Evolutionary conservation across 192 early-diverging fungal species (phyloP).

Genomic region (Podila horticola): DNA sequence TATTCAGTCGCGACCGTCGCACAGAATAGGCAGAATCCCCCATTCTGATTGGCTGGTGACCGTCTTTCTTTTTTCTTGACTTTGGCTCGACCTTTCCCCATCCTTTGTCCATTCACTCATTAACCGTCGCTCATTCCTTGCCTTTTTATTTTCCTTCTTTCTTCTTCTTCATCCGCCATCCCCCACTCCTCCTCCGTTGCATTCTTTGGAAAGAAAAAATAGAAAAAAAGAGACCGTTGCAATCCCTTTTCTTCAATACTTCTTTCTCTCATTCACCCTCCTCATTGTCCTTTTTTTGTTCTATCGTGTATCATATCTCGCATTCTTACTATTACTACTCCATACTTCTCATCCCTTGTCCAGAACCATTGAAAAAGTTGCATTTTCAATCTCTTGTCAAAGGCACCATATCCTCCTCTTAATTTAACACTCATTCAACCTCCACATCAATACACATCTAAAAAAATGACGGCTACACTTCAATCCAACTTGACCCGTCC

Average conservation of each 20-base stretch:
- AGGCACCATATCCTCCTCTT: slow-evolving; percentile 9
- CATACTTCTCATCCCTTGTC: slow-evolving; percentile 8
- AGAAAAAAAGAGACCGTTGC: slow-evolving; percentile 4
- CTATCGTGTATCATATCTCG: neutral
- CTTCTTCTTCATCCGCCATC: neutral
- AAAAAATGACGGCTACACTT: slow-evolving; percentile 27
- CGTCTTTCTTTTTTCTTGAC: neutral
- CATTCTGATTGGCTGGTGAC: neutral
- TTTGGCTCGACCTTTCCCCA: slow-evolving; percentile 1
- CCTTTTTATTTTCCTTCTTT: slow-evolving; percentile 8
- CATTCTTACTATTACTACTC: neutral
- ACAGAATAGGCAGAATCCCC: too few species aligned
- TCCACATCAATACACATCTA: slow-evolving; percentile 8
- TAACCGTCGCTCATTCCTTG: neutral
- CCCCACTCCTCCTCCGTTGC: neutral
- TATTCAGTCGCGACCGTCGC: too few species aligned
- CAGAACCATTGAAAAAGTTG: slow-evolving; percentile 4
- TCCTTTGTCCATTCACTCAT: neutral
- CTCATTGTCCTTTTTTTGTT: slow-evolving; percentile 3
- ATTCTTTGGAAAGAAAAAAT: neutral
- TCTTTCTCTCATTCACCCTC: slow-evolving; percentile 4
- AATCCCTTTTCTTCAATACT: slow-evolving; percentile 11
- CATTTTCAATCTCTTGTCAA: slow-evolving; percentile 1
- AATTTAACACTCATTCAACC: slow-evolving; percentile 1
- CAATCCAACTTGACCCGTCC: slow-evolving; percentile 64